Conservation (phyloP, 179 eudicot genomes). For the Dionaea muscipula region DNA sequence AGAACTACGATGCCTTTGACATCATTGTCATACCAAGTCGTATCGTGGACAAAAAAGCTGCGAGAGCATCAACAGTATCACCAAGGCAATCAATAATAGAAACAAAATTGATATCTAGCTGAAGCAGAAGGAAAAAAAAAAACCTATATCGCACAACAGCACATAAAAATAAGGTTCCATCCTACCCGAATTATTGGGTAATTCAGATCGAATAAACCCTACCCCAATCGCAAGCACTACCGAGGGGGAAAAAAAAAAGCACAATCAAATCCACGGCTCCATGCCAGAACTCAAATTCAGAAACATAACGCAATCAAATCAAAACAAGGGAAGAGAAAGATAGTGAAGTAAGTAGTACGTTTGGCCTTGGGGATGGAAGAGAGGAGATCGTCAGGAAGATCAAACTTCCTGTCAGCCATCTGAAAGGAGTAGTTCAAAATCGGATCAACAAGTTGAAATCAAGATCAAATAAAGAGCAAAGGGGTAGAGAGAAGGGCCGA, state of each 20-base stretch:
- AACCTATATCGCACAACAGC: no score
- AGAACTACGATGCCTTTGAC: no score
- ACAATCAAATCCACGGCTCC: not conserved
- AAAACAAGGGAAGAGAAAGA: not conserved
- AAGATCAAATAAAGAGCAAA: conserved; percentile 1
- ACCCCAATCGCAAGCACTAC: not conserved
- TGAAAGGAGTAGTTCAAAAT: conserved; percentile 1
- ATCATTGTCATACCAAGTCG: no score
- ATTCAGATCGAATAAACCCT: conserved; percentile 1
- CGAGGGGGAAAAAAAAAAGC: no score
- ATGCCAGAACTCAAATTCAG: not conserved
- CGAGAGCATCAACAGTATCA: no score
- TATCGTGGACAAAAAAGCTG: no score
- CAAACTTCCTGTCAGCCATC: conserved; percentile 52
- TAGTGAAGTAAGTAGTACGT: conserved; percentile 16
- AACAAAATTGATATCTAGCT: no score
- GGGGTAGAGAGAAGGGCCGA: not conserved
- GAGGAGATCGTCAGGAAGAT: conserved; percentile 65
- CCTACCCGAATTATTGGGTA: not conserved
- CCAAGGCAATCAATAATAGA: no score
- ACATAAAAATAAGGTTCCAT: no score
- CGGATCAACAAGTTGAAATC: not conserved
- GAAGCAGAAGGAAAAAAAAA: no score
- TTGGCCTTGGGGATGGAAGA: conserved; percentile 34
- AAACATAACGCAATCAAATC: not conserved